phyloP scores from a whole-genome alignment of 805 yeast species.

The Saccharomycopsis babjevae region DNA sequence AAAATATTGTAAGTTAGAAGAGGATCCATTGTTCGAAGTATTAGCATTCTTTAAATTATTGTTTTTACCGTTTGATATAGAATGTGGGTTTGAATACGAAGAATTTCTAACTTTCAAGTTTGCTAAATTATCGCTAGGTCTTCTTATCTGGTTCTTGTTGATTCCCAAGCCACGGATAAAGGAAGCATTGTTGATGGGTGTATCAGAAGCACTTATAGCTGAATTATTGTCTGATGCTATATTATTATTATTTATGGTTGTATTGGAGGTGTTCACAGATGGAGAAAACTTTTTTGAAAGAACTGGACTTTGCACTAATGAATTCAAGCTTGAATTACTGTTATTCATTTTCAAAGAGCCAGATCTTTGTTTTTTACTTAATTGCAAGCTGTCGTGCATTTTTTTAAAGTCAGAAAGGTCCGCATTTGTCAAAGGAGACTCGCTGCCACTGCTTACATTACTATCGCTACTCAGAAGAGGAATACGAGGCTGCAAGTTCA shows the following conservation, averaged over 20 bases:
- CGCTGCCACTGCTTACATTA: neutral
- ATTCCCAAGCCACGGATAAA: slow-evolving; percentile 18
- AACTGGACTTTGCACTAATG: slow-evolving; percentile 7
- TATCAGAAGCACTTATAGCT: slow-evolving; percentile 2
- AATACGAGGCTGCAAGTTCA: neutral
- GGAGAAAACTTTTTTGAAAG: slow-evolving; percentile 1
- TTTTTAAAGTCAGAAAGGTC: slow-evolving; percentile 14
- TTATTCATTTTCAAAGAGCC: neutral
- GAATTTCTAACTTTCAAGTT: slow-evolving; percentile 9
- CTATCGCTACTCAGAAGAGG: neutral
- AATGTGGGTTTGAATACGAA: slow-evolving; percentile 17
- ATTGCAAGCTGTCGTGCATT: slow-evolving; percentile 11
- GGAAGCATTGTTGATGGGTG: slow-evolving; percentile 14
- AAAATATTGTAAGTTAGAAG: neutral
- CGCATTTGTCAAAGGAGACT: neutral
- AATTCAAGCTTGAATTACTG: slow-evolving; percentile 1
- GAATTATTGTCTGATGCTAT: neutral
- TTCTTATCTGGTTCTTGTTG: slow-evolving; percentile 11
- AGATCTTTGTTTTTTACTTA: slow-evolving; percentile 1
- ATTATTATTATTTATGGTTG: slow-evolving; percentile 5
- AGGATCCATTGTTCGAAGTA: neutral
- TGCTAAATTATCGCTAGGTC: slow-evolving; percentile 17
- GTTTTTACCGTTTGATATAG: slow-evolving; percentile 6
- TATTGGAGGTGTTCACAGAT: slow-evolving; percentile 2
- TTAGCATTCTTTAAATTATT: neutral